Conservation (phyloP, 495 filamentous ascomycete species). For the Acidiella bohemica region DNA sequence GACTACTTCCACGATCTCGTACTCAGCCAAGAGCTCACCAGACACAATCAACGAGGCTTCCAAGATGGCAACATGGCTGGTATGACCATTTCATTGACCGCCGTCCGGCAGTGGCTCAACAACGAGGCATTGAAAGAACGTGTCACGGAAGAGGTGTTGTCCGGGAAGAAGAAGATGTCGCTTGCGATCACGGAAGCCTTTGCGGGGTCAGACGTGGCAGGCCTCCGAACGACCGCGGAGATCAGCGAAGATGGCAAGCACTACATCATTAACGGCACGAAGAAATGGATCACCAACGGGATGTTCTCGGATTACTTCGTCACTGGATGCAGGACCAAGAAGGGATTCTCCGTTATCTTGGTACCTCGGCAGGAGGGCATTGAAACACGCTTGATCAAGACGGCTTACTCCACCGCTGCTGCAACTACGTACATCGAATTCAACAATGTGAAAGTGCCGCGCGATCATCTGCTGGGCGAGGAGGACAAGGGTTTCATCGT, state of each 20-base stretch:
- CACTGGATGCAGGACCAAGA: constrained; percentile 64
- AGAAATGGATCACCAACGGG: constrained; percentile 93
- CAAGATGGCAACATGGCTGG: constrained; percentile 54
- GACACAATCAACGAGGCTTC: constrained; percentile 52
- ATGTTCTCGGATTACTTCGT: constrained; percentile 77
- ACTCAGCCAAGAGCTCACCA: constrained; percentile 56
- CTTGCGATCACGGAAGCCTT: constrained; percentile 84
- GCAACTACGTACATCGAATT: constrained; percentile 73
- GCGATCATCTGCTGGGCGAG: constrained; percentile 62
- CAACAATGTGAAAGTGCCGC: constrained; percentile 76
- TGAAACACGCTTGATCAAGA: constrained; percentile 74
- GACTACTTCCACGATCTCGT: constrained; percentile 82
- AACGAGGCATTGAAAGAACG: constrained; percentile 51
- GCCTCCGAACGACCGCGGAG: constrained; percentile 64
- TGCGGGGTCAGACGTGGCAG: constrained; percentile 75
- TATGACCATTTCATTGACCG: constrained; percentile 73
- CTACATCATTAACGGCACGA: constrained; percentile 79
- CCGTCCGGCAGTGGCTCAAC: constrained; percentile 64
- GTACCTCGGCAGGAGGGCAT: constrained; percentile 56
- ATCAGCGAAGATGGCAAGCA: constrained; percentile 73
- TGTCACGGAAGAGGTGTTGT: constrained; percentile 58
- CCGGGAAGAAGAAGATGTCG: constrained; percentile 75
- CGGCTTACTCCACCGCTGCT: constrained; percentile 65
- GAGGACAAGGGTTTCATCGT: constrained; percentile 81
- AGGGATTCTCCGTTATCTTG: constrained; percentile 67